Base-by-base conservation (phyloP, 2,329 filamentous ascomycete species). In the Aspergillus sp. region DNA sequence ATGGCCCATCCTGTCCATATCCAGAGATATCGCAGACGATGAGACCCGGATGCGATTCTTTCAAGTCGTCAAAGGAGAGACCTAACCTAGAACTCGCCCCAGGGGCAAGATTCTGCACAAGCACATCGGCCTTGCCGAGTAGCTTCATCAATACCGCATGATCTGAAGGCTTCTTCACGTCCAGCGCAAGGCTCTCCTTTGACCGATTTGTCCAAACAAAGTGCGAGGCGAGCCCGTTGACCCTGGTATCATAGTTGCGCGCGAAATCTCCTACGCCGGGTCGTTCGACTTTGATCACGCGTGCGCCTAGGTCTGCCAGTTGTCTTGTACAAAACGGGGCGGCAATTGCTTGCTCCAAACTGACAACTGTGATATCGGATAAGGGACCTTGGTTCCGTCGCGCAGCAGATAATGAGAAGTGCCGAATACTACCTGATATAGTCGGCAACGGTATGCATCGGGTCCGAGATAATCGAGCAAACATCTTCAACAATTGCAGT, bases 11-110 rank as follows among this genome's bases (percentile, higher is more conserved):
- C 8, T 78, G 74, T 0, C 84, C 83, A 60, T 85, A 85, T 0
- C 84, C 83, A 0, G 82, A 84, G 49, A 85, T 84, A 54, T 84
- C 81, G 59, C 82, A 85, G 1, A 85, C 81, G n/a, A 85, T 83
- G 8, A 85, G 67, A 1, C 72, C 66, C 0, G 81, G 79, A 43
- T 84, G 76, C 8, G 77, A 69, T 1, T 71, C 68, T 56, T 78
- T 76, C 3, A 85, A 66, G 0, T 73, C 72, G 3, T 81, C 77
- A 55, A 82, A 80, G 0, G 81, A 82, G 1, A 85, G 66, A 0
- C 83, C 83, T 11, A 85, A 70, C 17, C 83, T 76, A 6, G 76
- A 75, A 3, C 76, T 76, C 0, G 83, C 83, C 0, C 83, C 82
- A 0, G 84, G 83, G 0, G 82, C 81, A 1, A 85, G 76, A 50